phyloP scores from a whole-genome alignment of 2,329 filamentous ascomycete genomes.

The Fusarium gaditjirri region DNA sequence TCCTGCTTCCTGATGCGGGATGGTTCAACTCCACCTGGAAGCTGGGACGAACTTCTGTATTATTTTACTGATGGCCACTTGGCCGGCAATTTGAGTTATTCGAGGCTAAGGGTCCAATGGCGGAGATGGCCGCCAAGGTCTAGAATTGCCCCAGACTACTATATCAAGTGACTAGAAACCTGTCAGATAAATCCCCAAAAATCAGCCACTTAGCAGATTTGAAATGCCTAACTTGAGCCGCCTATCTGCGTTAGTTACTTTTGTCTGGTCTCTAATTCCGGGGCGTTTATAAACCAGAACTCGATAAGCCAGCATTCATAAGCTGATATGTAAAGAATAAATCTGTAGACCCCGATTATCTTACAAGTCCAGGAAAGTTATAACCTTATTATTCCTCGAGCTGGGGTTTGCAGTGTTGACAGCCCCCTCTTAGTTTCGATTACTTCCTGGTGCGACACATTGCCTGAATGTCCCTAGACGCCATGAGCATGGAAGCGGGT shows the following conservation, averaged over 20 bases:
- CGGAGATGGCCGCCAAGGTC: neutral
- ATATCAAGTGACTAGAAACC: fast-evolving
- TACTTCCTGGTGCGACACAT: fast-evolving
- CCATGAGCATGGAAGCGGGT: fast-evolving
- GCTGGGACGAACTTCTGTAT: neutral
- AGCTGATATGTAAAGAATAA: fast-evolving
- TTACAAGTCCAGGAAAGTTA: neutral
- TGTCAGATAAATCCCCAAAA: fast-evolving
- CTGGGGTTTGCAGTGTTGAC: no score
- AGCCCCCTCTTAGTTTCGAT: neutral
- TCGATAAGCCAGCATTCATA: neutral
- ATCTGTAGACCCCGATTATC: neutral
- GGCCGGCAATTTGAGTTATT: neutral
- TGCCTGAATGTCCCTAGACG: fast-evolving
- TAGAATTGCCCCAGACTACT: neutral
- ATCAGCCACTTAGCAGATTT: fast-evolving
- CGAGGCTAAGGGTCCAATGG: neutral
- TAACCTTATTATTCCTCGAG: neutral
- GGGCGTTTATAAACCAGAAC: no score
- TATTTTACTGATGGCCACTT: neutral
- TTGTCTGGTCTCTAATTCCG: fast-evolving
- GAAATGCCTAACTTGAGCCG: neutral
- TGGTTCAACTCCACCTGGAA: neutral
- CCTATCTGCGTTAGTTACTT: fast-evolving
- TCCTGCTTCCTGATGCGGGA: constrained; percentile 1